Evolutionary conservation across 768 basidiomycete genomes (phyloP).

Genomic region (Pisolithus microcarpus): DNA sequence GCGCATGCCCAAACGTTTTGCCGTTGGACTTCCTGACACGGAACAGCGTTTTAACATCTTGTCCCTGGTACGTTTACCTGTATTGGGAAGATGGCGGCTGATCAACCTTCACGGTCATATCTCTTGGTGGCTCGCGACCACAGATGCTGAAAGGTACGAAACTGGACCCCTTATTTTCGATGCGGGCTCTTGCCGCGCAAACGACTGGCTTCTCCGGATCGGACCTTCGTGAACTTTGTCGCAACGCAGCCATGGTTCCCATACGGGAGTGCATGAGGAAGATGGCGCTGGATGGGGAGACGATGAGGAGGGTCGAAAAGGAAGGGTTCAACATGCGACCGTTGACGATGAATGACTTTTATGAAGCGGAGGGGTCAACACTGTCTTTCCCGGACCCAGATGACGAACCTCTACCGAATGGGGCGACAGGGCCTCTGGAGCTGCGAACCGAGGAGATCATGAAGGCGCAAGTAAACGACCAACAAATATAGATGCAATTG

Average conservation of each 20-base stretch:
- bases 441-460: not conserved
- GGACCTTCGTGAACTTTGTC: conserved; percentile 85
- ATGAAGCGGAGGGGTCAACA: conserved; percentile 30
- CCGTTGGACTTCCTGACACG: conserved; percentile 69
- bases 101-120: not conserved
- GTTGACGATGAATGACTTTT: conserved; percentile 65
- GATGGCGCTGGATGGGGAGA: conserved; percentile 38
- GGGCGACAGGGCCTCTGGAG: not conserved
- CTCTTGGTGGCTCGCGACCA: not conserved
- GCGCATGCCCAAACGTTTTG: conserved; percentile 98
- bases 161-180: conserved; percentile 53
- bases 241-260: conserved; percentile 90
- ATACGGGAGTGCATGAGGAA: conserved; percentile 76
- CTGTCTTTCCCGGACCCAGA: conserved; percentile 22
- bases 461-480: not conserved
- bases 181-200: conserved; percentile 55
- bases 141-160: conserved; percentile 83
- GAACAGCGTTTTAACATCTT: conserved; percentile 84
- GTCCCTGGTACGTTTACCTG: conserved; percentile 45
- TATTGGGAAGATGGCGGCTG: not conserved
- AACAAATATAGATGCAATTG: not conserved
- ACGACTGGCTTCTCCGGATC: conserved; percentile 81
- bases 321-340: conserved; percentile 71
- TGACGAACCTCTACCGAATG: conserved; percentile 2
- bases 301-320: conserved; percentile 37